Base-by-base conservation (phyloP, 2,329 filamentous ascomycete species). In the Calonectria pauciramosa region DNA sequence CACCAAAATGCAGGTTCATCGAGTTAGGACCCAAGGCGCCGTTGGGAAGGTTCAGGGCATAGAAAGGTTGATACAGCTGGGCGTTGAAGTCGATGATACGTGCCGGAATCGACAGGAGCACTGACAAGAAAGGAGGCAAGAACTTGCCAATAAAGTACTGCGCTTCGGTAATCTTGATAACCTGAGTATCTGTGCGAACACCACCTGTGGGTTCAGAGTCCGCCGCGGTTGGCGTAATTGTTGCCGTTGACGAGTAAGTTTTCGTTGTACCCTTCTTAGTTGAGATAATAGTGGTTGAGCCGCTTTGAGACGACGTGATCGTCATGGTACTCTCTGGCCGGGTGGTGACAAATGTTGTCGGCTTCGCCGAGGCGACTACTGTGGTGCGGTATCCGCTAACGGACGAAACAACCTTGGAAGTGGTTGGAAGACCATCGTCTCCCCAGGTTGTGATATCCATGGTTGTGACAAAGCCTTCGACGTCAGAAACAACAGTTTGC, bases 51-150 rank as follows among this genome's bases (percentile, higher is more conserved):
- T 85, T 83, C 34, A 90, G 80, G 5, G 86, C 83, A 70, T 87
- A 85, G 76, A 89, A 89, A 3, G 87, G 88, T 70, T 87, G 86
- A 65, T 86, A 87, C 0, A 86, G 80, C 70, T 87, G 86, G 5
- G 83, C 86, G 73, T 86, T 86, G 73, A 84, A 80, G 76, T 87
- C 86, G 76, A 88, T 82, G 41, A 88, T 83, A n/a, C 86, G 84
- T 8, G 87, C 84, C 1, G 86, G 85, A 13, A 88, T 85, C 16
- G 84, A 83, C 7, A 88, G 80, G 26, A 85, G 70, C 2, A 88
- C 83, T 13, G 86, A 83, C 0, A 87, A 63, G 4, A 88, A 81
- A 0, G 86, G 79, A 0, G 87, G 87, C 6, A 89, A 78, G 77
- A 88, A 88, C 49, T 86, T 86, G 8, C 86, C 87, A 8, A 86